Evolutionary conservation across 2,329 filamentous ascomycete species (phyloP), one percentile per base, ranked within the genome.

Genomic region (Atkinsonella texensis): DNA sequence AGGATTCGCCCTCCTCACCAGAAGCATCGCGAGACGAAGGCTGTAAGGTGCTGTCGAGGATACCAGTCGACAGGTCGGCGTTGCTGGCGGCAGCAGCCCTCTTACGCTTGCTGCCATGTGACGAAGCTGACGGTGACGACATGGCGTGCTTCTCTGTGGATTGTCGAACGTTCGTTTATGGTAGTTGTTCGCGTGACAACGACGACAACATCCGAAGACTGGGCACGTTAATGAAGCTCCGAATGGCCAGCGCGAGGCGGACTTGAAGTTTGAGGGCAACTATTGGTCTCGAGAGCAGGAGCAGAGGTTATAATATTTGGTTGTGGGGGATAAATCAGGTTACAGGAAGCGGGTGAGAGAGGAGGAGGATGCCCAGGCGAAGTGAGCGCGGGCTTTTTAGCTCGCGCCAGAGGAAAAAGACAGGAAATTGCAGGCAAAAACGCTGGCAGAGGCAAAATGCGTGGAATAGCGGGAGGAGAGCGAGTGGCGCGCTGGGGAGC

Each of bases 1-100:
- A 83, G 58, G 87, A 87, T 61, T 85, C 83, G 61, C 80, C 83
- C 65, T 91, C 88, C 70, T 95, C 87, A 57, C 77, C 86, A 15
- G 87, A 91, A 54, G 86, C 87, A 71, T 94, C 87, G 64, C 86
- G 81, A 38, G 87, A 90, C 17, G 86, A 89, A 38, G 85, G 80
- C 58, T 84, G 76, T 48, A 81, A 63, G 54, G 68, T 74, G 63
- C 84, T 79, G 51, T 80, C 76, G 53, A 77, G 52, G 55, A 63
- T 52, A 54, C 59, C 58, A 55, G 70, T 63, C 55, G 73, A 63
- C 69, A 75, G 71, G 56, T 72, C 67, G 49, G 70, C 67, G 54
- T 67, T 74, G 57, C 74, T 68, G 55, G 75, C 77, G 53, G 73
- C 72, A 51, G 77, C 72, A 52, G 77, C 79, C 67, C 90, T 83